Conservation (phyloP, 1,284 basidiomycete genomes). For the Neotropicomus parvogracilis region DNA sequence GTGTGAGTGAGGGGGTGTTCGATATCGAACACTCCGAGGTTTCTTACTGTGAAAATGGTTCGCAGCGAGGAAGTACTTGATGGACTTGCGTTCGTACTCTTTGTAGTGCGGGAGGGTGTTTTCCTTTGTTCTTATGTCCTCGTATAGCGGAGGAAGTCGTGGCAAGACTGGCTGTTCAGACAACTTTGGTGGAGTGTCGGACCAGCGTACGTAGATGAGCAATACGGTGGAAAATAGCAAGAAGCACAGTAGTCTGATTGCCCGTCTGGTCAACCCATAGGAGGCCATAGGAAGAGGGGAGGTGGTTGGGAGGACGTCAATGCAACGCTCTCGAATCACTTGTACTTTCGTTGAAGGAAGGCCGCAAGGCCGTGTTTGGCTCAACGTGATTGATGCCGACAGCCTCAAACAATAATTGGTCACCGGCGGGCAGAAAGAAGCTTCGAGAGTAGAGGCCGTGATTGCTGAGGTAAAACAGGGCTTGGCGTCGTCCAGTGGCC, state of each 20-base stretch:
- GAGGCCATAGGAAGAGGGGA: conserved; percentile 18
- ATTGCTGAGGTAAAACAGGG: not conserved
- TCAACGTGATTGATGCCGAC: not conserved
- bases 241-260: conserved; percentile 16
- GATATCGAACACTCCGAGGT: not conserved
- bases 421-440: not conserved
- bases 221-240: conserved; percentile 5
- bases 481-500: not conserved
- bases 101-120: conserved; percentile 23
- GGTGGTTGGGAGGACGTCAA: not conserved
- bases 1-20: not conserved
- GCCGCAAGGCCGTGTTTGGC: not conserved
- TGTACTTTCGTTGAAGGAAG: conserved; percentile 6
- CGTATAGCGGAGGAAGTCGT: conserved; percentile 26
- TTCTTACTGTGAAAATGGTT: conserved; percentile 30
- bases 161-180: not conserved
- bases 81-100: conserved; percentile 17
- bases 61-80: conserved; percentile 31
- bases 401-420: not conserved
- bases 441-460: not conserved
- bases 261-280: conserved; percentile 26
- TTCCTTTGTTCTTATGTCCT: conserved; percentile 18
- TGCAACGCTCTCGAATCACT: not conserved
- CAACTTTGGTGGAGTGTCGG: not conserved
- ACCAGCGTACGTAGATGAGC: conserved; percentile 13